These are phyloP conservation scores for Botrytis tulipae DNA, from an alignment of 2,329 filamentous ascomycete species.

Conservation along the genomic window DNA sequence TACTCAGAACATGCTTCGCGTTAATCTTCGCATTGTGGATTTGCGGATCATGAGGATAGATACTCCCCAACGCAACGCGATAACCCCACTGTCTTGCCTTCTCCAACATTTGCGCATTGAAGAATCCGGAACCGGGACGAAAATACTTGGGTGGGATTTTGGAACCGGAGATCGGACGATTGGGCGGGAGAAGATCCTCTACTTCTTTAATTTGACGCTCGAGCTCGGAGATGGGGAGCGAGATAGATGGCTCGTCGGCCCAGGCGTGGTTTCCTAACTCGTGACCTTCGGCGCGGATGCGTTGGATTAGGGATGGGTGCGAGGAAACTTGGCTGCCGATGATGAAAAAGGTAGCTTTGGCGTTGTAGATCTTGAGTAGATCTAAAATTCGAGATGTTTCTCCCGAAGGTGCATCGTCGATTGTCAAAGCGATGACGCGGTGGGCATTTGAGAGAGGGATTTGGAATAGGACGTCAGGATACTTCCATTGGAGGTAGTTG, in stretches of 20 bases:
- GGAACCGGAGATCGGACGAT: conserved; percentile 45
- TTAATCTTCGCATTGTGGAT: conserved; percentile 68
- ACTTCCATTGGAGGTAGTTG: conserved; percentile 64
- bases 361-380: conserved; percentile 63
- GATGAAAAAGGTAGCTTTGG: conserved; percentile 82
- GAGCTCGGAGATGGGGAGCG: conserved; percentile 59
- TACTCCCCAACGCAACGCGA: conserved; percentile 72
- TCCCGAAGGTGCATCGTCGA: conserved; percentile 80
- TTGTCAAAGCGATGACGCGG: conserved; percentile 75
- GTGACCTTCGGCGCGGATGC: conserved; percentile 60
- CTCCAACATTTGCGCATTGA: conserved; percentile 66
- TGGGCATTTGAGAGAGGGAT: conserved; percentile 52
- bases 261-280: conserved; percentile 88
- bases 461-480: conserved; percentile 79
- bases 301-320: conserved; percentile 52
- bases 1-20: conserved; percentile 75
- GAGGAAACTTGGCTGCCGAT: conserved; percentile 74
- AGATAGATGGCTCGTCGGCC: conserved; percentile 74
- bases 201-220: conserved; percentile 63
- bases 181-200: conserved; percentile 49
- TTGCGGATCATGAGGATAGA: conserved; percentile 92
- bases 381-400: conserved; percentile 69
- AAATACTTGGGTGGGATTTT: conserved; percentile 58
- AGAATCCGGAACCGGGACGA: conserved; percentile 81
- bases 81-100: conserved; percentile 62